A percentile compares a stretch with the other conserved stretches of the same genome.
phyloP scores from a whole-genome alignment of 2,329 filamentous ascomycete species.

The Fonsecaea pedrosoi region DNA sequence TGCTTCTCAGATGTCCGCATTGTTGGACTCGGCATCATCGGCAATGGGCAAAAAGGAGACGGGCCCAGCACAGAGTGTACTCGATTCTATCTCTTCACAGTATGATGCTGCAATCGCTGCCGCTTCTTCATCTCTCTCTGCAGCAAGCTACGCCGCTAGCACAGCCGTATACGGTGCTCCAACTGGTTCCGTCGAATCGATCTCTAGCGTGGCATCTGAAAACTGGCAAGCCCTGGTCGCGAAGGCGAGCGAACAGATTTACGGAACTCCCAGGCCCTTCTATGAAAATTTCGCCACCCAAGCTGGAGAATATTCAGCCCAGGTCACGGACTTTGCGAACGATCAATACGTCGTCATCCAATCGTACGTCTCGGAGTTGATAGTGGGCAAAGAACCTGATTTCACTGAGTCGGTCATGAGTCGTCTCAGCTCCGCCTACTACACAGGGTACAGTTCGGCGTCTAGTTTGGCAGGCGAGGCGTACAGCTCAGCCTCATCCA shows the following conservation, averaged over 20 bases:
- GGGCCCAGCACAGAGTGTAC: conserved; percentile 48
- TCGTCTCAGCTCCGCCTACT: conserved; percentile 74
- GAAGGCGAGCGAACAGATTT: conserved; percentile 72
- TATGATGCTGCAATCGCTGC: conserved; percentile 54
- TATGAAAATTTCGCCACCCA: conserved; percentile 32
- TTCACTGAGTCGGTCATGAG: conserved; percentile 82
- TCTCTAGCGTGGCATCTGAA: conserved; percentile 63
- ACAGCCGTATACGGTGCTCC: conserved; percentile 54
- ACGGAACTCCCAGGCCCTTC: conserved; percentile 66
- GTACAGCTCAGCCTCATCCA: conserved; percentile 48
- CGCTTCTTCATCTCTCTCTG: conserved; percentile 52
- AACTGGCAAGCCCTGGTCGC: conserved; percentile 70
- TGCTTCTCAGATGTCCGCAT: conserved; percentile 49
- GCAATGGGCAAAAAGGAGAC: conserved; percentile 46
- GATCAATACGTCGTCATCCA: conserved; percentile 74
- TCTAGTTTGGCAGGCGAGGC: conserved; percentile 60
- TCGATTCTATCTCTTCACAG: conserved; percentile 54
- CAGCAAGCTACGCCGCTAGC: conserved; percentile 51
- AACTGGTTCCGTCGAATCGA: conserved; percentile 52
- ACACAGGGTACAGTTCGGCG: conserved; percentile 63
- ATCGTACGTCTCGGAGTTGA: conserved; percentile 75
- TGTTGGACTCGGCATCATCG: conserved; percentile 51
- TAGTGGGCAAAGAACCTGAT: conserved; percentile 77
- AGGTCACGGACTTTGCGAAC: conserved; percentile 66
- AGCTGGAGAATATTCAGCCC: conserved; percentile 59